Evolutionary conservation across 768 basidiomycete species (phyloP).

Genomic region (Russula sp.): DNA sequence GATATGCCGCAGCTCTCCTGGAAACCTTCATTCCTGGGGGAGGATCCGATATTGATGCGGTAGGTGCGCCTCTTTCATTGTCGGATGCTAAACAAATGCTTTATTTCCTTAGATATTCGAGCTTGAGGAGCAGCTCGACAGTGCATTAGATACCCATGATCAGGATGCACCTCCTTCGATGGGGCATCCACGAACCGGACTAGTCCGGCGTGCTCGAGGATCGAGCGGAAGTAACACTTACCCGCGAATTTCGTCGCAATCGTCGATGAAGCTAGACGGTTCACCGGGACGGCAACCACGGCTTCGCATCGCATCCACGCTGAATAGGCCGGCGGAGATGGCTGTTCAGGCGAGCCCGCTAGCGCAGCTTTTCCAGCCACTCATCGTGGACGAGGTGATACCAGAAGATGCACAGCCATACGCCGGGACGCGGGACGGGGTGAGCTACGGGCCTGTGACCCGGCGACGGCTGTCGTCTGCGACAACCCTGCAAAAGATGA

Average conservation of each 20-base stretch:
- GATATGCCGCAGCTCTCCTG: slow-evolving; percentile 53
- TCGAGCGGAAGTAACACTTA: not conserved
- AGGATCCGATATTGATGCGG: slow-evolving; percentile 67
- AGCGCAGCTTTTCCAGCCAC: slow-evolving; percentile 67
- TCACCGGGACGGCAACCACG: slow-evolving; percentile 26
- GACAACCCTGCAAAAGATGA: slow-evolving; percentile 21
- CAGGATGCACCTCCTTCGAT: slow-evolving; percentile 26
- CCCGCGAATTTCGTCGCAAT: slow-evolving; percentile 10
- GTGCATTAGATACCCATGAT: slow-evolving; percentile 51
- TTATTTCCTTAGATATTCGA: slow-evolving; percentile 58
- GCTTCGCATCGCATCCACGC: slow-evolving; percentile 40
- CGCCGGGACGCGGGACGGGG: slow-evolving; percentile 18
- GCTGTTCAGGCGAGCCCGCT: slow-evolving; percentile 53
- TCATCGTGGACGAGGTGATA: slow-evolving; percentile 48
- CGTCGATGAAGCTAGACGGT: slow-evolving; percentile 9
- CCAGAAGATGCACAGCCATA: slow-evolving; percentile 28
- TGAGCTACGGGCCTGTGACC: slow-evolving; percentile 38
- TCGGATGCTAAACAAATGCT: not conserved
- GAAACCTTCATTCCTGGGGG: slow-evolving; percentile 67
- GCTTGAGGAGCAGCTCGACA: slow-evolving; percentile 59
- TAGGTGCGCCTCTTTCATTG: slow-evolving; percentile 32
- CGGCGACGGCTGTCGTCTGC: slow-evolving; percentile 37
- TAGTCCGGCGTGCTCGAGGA: slow-evolving; percentile 22
- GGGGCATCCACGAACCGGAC: slow-evolving; percentile 32
- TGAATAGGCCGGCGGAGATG: slow-evolving; percentile 35